phyloP scores from a whole-genome alignment of 148 eudicot species.

The Silene latifolia region DNA sequence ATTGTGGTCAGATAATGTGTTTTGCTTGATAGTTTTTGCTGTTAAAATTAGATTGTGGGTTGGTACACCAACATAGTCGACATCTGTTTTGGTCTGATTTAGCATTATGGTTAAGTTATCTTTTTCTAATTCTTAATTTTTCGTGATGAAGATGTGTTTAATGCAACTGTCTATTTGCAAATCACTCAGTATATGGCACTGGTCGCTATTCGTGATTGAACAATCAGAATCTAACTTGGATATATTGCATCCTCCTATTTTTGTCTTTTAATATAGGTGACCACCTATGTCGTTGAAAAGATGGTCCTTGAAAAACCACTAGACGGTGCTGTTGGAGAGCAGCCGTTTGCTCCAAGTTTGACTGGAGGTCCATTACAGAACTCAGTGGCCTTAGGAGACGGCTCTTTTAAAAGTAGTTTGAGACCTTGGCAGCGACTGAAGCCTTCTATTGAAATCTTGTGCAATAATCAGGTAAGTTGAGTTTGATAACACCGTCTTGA shows the following conservation, averaged over 20 bases:
- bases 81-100: no score
- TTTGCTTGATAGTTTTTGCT: not conserved
- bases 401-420: constrained; percentile 54
- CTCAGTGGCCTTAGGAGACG: constrained; percentile 52
- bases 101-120: not conserved
- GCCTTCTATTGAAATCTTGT: constrained; percentile 83
- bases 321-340: constrained; percentile 55
- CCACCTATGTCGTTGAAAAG: constrained; percentile 83
- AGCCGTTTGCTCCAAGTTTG: constrained; percentile 46
- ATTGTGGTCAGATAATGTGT: not conserved
- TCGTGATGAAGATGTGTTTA: no score
- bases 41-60: not conserved
- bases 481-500: not conserved
- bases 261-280: constrained; percentile 47
- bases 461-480: constrained; percentile 82
- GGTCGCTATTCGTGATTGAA: no score
- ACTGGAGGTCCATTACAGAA: constrained; percentile 55
- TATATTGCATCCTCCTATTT: not conserved
- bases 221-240: not conserved
- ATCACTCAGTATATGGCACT: not conserved
- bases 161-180: not conserved
- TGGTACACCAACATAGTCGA: not conserved
- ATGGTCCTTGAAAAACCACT: constrained; percentile 81
- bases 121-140: not conserved
- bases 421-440: constrained; percentile 82